A percentile compares a stretch with the other conserved stretches of the same genome.
phyloP scores from a whole-genome alignment of 2,329 filamentous ascomycete genomes.

The Xylaria sp. region DNA sequence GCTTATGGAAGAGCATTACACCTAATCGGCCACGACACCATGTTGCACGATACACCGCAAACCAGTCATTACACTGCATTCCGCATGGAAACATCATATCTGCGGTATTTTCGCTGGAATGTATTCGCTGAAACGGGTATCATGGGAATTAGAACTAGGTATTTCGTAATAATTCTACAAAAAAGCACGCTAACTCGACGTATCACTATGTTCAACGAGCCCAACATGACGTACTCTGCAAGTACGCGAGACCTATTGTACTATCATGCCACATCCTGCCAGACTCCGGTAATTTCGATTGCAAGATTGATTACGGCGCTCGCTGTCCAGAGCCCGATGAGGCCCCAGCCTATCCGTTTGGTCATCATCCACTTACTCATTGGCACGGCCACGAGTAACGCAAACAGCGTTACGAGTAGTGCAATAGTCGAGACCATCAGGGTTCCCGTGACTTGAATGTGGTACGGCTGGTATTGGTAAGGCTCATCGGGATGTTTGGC shows the following conservation, averaged over 20 bases:
- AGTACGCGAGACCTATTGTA: slow-evolving; percentile 12
- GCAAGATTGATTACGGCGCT: slow-evolving; percentile 85
- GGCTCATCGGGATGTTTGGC: slow-evolving; percentile 73
- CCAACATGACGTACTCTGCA: slow-evolving; percentile 33
- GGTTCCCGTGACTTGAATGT: slow-evolving; percentile 85
- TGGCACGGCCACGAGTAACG: slow-evolving; percentile 83
- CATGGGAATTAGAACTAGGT: slow-evolving; percentile 23
- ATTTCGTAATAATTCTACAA: slow-evolving; percentile 26
- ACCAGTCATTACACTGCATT: slow-evolving; percentile 21
- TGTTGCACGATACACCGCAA: slow-evolving; percentile 15
- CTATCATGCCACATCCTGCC: slow-evolving; percentile 53
- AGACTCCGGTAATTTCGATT: slow-evolving; percentile 75
- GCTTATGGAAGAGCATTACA: slow-evolving; percentile 15
- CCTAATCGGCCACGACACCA: slow-evolving; percentile 14
- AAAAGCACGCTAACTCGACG: slow-evolving; percentile 24
- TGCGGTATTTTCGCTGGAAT: slow-evolving; percentile 4
- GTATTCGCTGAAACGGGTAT: slow-evolving; percentile 18
- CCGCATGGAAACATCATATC: background rate
- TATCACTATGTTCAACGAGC: slow-evolving; percentile 13
- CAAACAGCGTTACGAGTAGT: slow-evolving; percentile 80
- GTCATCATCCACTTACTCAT: slow-evolving; percentile 88
- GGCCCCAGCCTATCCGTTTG: slow-evolving; percentile 79
- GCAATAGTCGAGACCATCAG: slow-evolving; percentile 88
- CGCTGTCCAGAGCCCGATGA: slow-evolving; percentile 83
- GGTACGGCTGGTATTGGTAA: slow-evolving; percentile 78